phyloP scores from a whole-genome alignment of 495 filamentous ascomycete genomes.

The Penicillium simplicissimum region DNA sequence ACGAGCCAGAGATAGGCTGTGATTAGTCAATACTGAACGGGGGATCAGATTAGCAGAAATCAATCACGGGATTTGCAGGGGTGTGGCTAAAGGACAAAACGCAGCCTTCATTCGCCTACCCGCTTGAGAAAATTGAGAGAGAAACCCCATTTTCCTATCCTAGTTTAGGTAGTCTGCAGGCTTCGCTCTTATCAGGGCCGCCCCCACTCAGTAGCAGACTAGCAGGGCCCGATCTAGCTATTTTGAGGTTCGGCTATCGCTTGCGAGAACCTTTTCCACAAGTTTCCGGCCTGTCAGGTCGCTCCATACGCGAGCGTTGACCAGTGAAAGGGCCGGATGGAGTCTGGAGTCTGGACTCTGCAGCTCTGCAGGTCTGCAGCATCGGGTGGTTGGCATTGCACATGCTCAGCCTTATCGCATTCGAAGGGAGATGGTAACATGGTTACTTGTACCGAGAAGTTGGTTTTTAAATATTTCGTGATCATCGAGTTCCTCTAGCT shows the following conservation, averaged over 20 bases:
- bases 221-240: no score
- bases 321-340: background rate
- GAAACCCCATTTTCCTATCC: constrained; percentile 4
- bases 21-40: no score
- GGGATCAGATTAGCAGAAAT: no score
- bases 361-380: background rate
- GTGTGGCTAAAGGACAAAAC: no score
- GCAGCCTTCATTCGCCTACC: background rate
- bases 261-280: background rate
- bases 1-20: no score
- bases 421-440: background rate
- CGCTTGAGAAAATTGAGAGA: background rate
- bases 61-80: no score
- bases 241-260: background rate
- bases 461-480: background rate
- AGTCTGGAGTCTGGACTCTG: background rate
- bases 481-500: no score
- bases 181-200: constrained; percentile 3
- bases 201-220: background rate
- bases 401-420: background rate
- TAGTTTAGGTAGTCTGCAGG: constrained; percentile 10
- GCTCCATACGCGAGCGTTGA: background rate
- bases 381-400: background rate
- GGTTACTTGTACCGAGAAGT: background rate
- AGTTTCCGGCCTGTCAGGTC: background rate